Evolutionary conservation across 768 basidiomycete species (phyloP).

Genomic region (Hortiboletus campestris): DNA sequence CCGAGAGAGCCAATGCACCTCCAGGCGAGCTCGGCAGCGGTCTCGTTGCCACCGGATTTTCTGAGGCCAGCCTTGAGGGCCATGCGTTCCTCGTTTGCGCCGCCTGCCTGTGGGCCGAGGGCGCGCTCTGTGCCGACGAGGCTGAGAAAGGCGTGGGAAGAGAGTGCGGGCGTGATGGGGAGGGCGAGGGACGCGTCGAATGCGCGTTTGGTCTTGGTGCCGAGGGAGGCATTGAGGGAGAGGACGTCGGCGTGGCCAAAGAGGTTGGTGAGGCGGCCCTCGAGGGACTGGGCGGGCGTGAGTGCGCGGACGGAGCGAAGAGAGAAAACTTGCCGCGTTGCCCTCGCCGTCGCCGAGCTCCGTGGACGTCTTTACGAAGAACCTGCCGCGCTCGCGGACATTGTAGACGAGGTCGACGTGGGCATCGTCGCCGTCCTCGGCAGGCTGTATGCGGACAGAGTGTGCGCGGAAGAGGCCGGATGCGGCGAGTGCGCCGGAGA

Average conservation of each 20-base stretch:
- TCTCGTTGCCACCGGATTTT: slow-evolving; percentile 53
- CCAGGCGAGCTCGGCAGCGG: slow-evolving; percentile 80
- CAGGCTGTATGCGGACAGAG: slow-evolving; percentile 59
- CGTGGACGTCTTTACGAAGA: slow-evolving; percentile 79
- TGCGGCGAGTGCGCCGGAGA: slow-evolving; percentile 63
- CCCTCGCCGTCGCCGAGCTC: slow-evolving; percentile 94
- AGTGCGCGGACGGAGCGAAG: not conserved
- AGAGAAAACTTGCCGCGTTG: slow-evolving; percentile 65
- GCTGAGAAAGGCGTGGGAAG: slow-evolving; percentile 67
- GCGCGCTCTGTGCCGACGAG: slow-evolving; percentile 79
- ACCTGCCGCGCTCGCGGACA: slow-evolving; percentile 71
- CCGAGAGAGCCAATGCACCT: slow-evolving; percentile 71
- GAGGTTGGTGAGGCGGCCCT: slow-evolving; percentile 79
- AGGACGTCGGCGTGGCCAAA: slow-evolving; percentile 91
- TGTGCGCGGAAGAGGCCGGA: slow-evolving; percentile 78
- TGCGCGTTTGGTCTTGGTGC: slow-evolving; percentile 83
- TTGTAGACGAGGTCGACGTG: slow-evolving; percentile 83
- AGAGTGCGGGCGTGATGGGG: slow-evolving; percentile 60
- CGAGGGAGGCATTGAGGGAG: slow-evolving; percentile 77
- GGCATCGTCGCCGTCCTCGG: slow-evolving; percentile 49
- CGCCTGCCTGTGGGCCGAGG: slow-evolving; percentile 38
- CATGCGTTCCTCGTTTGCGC: slow-evolving; percentile 38
- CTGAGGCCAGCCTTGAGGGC: slow-evolving; percentile 67
- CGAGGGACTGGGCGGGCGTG: slow-evolving; percentile 54
- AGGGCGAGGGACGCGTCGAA: slow-evolving; percentile 68